Base-by-base conservation (phyloP, 805 yeast genomes). In the Suhomyces xylopsoci region DNA sequence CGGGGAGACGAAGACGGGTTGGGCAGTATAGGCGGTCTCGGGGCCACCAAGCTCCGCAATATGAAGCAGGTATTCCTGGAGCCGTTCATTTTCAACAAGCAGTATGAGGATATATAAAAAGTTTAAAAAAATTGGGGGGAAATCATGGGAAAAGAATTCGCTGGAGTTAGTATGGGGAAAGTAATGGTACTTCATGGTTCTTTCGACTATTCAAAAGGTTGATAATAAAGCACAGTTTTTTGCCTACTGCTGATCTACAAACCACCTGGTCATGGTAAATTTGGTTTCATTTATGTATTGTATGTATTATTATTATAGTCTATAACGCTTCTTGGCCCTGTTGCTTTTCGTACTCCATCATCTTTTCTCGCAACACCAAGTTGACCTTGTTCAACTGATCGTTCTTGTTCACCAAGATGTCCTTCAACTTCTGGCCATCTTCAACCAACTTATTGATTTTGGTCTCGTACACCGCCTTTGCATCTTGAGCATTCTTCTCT, bases 361-460 rank as follows among this genome's bases (percentile, higher is more conserved):
- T 71, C 64, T 81, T 82, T 49, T 71, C 68, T 62, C 86, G 78
- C 58, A 84, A 73, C 17, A 81, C 77, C 59, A 74, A 67, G 59
- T 87, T 90, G 30, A 89, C 79, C 48, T 81, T 80, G 58, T 83
- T 81, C 57, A 88, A 67, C 38, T 83, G 74, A 40, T 82, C 82
- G 51, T 84, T 75, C 70, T 92, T 93, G 63, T 87, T 91, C 51
- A 82, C 82, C 53, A 93, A 84, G 24, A 94, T 84, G 25, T 79
- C 82, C 57, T 85, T 85, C 57, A 93, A 78, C 62, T 90, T 90
- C 15, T 78, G 79, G 5, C 89, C 78, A 67, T 94, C 97, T 55
- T 79, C 80, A 53, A 77, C 82, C 62, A 93, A 72, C 57, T 93
- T 92, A 24, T 73, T 73, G 52, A 91, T 82, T 68, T 94, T 90